These are phyloP conservation scores for Penicillium soppii DNA, from an alignment of 495 filamentous ascomycete species.

Conservation along the genomic window DNA sequence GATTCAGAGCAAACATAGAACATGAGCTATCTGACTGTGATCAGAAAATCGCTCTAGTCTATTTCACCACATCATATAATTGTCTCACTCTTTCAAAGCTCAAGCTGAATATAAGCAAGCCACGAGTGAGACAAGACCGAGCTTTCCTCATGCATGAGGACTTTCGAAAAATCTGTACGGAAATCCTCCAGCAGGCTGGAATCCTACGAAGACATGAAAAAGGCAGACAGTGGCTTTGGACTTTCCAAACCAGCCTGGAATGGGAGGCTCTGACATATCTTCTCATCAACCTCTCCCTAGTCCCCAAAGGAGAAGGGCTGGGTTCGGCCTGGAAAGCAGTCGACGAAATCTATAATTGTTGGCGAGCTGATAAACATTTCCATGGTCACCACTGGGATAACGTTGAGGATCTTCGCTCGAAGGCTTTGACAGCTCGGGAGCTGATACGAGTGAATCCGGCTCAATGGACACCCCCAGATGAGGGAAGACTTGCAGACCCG, in stretches of 20 bases:
- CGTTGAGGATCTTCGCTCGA: conserved; percentile 14
- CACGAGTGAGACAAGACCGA: conserved; percentile 24
- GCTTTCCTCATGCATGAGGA: conserved; percentile 28
- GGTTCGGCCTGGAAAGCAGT: conserved; percentile 11
- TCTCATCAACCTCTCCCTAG: conserved; percentile 63
- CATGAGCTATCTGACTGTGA: conserved; percentile 55
- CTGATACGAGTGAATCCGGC: background rate
- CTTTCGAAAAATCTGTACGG: conserved; percentile 33
- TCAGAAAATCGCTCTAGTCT: conserved; percentile 58
- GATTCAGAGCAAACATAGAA: conserved; percentile 58
- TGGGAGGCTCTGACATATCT: conserved; percentile 72
- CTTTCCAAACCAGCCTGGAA: conserved; percentile 78
- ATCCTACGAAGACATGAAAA: conserved; percentile 13
- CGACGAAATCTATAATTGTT: conserved; percentile 16
- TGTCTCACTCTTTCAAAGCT: conserved; percentile 65
- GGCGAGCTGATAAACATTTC: conserved; percentile 8
- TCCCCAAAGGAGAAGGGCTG: background rate
- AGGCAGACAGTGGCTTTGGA: conserved; percentile 36
- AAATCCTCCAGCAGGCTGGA: conserved; percentile 51
- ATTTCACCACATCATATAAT: conserved; percentile 62
- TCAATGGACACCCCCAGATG: background rate
- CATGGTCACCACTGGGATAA: conserved; percentile 10
- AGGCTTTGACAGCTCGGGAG: conserved; percentile 6
- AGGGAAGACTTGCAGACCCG: background rate
- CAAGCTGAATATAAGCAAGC: conserved; percentile 57